Evolutionary conservation across 306 rosid genomes (phyloP).

Genomic region (Amphicarpaea edgeworthii): DNA sequence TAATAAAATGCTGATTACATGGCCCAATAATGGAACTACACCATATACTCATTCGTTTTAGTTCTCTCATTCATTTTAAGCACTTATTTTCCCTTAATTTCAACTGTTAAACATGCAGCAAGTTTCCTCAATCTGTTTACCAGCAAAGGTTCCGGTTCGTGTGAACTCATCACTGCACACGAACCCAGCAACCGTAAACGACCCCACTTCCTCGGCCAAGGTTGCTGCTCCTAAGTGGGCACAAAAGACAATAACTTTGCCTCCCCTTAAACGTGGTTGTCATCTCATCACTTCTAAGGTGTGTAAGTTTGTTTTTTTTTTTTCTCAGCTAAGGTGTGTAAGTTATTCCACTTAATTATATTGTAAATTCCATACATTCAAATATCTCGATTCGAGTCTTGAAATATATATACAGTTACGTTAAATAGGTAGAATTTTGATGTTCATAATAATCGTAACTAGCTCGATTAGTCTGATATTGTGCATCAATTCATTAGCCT

Average conservation of each 20-base stretch:
- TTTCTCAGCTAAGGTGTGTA: no score
- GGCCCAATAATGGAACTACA: background rate
- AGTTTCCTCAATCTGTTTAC: slow-evolving; percentile 30
- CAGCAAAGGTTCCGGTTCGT: slow-evolving; percentile 37
- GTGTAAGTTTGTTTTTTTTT: no score
- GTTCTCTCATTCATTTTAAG: background rate
- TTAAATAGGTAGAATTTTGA: no score
- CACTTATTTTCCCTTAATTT: slow-evolving; percentile 15
- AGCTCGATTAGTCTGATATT: no score
- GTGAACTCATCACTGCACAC: slow-evolving; percentile 45
- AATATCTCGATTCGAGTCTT: no score
- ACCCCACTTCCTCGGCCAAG: slow-evolving; percentile 43
- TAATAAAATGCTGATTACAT: background rate
- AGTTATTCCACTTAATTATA: no score
- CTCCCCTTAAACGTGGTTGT: slow-evolving; percentile 78
- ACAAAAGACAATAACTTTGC: slow-evolving; percentile 77
- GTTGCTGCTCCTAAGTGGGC: slow-evolving; percentile 71
- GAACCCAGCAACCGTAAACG: background rate
- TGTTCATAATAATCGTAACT: no score
- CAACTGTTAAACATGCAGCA: slow-evolving; percentile 37
- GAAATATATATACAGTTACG: no score
- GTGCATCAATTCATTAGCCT: no score
- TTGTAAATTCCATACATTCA: no score
- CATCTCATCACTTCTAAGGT: no score
- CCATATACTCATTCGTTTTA: background rate